These are phyloP conservation scores for Chytriomyces sp. DNA, from an alignment of 192 early-diverging fungal species.

Conservation along the genomic window DNA sequence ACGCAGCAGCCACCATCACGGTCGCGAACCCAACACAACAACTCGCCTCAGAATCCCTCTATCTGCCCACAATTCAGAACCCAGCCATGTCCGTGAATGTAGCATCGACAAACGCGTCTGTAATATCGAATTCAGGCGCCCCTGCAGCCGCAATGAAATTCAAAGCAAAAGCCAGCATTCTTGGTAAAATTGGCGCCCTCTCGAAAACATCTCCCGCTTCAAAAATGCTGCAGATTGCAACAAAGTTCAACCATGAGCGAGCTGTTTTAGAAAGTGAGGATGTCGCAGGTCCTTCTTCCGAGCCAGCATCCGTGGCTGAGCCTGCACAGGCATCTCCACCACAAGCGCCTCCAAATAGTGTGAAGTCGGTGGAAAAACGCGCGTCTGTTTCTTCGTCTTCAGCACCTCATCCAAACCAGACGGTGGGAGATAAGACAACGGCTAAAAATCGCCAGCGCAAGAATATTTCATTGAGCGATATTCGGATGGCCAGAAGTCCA, in stretches of 20 bases:
- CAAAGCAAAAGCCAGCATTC: slow-evolving; percentile 7
- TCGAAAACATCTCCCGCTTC: background rate
- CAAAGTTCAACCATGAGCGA: background rate
- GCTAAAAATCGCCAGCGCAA: slow-evolving; percentile 31
- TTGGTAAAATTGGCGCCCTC: slow-evolving; percentile 5
- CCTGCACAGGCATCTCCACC: background rate
- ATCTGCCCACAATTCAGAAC: background rate
- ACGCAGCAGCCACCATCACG: slow-evolving; percentile 12
- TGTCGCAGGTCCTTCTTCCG: background rate
- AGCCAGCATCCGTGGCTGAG: background rate
- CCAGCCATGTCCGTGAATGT: background rate
- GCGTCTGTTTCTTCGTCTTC: background rate
- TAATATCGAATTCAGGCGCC: background rate
- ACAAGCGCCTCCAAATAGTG: background rate
- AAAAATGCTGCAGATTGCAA: background rate
- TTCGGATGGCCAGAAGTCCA: slow-evolving; percentile 58
- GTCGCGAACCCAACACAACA: background rate
- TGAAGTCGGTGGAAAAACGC: background rate
- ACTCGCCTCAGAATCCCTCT: background rate
- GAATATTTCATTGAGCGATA: slow-evolving; percentile 51
- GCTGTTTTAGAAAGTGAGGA: background rate
- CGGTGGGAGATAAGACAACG: background rate
- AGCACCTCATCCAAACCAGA: background rate
- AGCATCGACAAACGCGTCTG: background rate
- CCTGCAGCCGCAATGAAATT: background rate